Conservation (phyloP, 805 yeast species). For the Blastobotrys chiropterorum region DNA sequence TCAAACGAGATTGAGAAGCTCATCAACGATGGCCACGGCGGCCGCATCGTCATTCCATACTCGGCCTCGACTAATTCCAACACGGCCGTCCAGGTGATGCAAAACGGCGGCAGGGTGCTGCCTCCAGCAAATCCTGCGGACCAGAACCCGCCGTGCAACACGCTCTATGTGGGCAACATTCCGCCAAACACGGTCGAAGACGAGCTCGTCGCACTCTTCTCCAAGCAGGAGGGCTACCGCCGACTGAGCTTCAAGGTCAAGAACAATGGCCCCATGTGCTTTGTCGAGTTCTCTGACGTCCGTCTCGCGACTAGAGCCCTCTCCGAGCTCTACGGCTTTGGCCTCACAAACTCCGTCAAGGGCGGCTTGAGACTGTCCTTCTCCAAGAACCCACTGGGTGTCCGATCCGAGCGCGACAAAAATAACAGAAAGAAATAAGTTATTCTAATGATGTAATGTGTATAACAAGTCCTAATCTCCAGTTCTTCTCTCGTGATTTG, state of each 20-base stretch:
- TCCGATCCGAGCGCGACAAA: slow-evolving; percentile 50
- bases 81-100: not conserved
- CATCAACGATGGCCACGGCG: not conserved
- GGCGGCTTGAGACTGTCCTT: slow-evolving; percentile 94
- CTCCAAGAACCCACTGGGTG: slow-evolving; percentile 95
- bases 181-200: slow-evolving; percentile 97
- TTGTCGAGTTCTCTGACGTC: slow-evolving; percentile 97
- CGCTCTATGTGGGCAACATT: slow-evolving; percentile 91
- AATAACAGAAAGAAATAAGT: not conserved
- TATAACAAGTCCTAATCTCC: not conserved
- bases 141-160: slow-evolving; percentile 98
- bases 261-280: slow-evolving; percentile 93
- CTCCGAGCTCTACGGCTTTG: slow-evolving; percentile 89
- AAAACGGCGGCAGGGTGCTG: slow-evolving; percentile 32
- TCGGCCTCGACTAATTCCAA: not conserved
- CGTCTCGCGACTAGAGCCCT: slow-evolving; percentile 88
- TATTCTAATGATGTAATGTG: not conserved
- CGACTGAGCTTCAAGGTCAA: slow-evolving; percentile 87
- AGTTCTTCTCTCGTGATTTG: too few relatives aligned
- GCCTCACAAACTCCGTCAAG: slow-evolving; percentile 79
- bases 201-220: slow-evolving; percentile 79
- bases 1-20: not conserved
- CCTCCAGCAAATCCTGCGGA: slow-evolving; percentile 91
- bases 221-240: slow-evolving; percentile 88
- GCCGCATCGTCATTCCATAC: not conserved